These are phyloP conservation scores for Serendipita sp. DNA, from an alignment of 768 basidiomycete species.

Conservation along the genomic window DNA sequence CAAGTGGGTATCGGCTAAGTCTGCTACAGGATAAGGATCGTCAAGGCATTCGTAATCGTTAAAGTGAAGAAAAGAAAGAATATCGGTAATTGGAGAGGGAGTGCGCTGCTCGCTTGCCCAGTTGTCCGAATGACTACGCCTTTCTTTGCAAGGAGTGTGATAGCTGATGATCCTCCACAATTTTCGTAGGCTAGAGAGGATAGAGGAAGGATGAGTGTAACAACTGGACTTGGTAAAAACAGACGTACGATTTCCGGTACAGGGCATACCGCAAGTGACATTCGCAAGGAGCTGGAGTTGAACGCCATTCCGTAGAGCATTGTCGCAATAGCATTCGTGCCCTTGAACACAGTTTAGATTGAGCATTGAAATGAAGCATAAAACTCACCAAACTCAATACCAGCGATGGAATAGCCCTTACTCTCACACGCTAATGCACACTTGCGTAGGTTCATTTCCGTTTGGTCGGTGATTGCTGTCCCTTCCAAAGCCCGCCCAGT, in stretches of 20 bases:
- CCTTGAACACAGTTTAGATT: not conserved
- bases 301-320: not conserved
- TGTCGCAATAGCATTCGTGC: slow-evolving; percentile 1
- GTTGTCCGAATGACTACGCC: not conserved
- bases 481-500: not conserved
- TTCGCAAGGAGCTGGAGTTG: not conserved
- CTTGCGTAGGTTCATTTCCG: not conserved
- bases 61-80: no score
- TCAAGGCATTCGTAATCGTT: no score
- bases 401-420: slow-evolving; percentile 15
- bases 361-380: slow-evolving; percentile 13
- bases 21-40: no score
- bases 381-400: slow-evolving; percentile 17
- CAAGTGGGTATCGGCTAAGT: no score
- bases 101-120: not conserved
- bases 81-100: no score
- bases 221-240: not conserved
- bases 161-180: not conserved
- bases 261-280: slow-evolving; percentile 1
- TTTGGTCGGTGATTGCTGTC: not conserved
- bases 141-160: not conserved
- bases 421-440: not conserved
- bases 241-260: not conserved
- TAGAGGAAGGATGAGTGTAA: not conserved
- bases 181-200: not conserved